A percentile compares a stretch with the other conserved stretches of the same genome.
Conservation (phyloP, 2,329 filamentous ascomycete genomes). For the Cercospora citrullina region DNA sequence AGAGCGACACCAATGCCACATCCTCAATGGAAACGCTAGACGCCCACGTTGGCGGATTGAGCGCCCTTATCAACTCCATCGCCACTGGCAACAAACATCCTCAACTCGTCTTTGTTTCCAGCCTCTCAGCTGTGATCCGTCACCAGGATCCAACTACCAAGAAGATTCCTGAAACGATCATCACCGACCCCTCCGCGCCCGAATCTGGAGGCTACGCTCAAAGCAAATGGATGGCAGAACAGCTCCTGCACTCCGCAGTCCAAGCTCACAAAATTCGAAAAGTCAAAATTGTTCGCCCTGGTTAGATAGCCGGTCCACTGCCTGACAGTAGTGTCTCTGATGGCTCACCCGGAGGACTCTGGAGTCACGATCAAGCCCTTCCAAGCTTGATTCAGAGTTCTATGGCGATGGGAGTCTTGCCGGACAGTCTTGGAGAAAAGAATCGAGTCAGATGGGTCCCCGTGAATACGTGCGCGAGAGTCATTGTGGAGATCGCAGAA, state of each 20-base stretch:
- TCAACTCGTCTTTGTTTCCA: slow-evolving; percentile 4
- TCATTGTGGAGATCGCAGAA: neutral
- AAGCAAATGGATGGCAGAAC: slow-evolving; percentile 40
- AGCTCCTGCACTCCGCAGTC: slow-evolving; percentile 28
- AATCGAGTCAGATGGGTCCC: slow-evolving; percentile 57
- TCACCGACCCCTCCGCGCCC: slow-evolving; percentile 19
- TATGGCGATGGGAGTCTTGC: slow-evolving; percentile 50
- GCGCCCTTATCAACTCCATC: slow-evolving; percentile 20
- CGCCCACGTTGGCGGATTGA: neutral
- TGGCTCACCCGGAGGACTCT: slow-evolving; percentile 37
- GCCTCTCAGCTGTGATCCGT: neutral
- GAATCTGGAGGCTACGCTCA: slow-evolving; percentile 42
- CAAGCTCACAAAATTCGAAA: neutral
- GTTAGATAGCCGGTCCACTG: slow-evolving; percentile 32
- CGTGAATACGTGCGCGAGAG: slow-evolving; percentile 39
- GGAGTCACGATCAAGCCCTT: slow-evolving; percentile 61
- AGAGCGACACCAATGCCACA: slow-evolving; percentile 22
- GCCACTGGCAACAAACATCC: slow-evolving; percentile 1
- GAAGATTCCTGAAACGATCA: slow-evolving; percentile 37
- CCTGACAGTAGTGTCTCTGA: neutral
- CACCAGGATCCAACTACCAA: neutral
- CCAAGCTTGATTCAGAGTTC: slow-evolving; percentile 53
- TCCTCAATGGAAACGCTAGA: neutral
- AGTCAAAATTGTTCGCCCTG: slow-evolving; percentile 27
- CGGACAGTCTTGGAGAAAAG: slow-evolving; percentile 47